Conservation (phyloP, 2,329 filamentous ascomycete genomes). For the Verticillium nonalfalfae region DNA sequence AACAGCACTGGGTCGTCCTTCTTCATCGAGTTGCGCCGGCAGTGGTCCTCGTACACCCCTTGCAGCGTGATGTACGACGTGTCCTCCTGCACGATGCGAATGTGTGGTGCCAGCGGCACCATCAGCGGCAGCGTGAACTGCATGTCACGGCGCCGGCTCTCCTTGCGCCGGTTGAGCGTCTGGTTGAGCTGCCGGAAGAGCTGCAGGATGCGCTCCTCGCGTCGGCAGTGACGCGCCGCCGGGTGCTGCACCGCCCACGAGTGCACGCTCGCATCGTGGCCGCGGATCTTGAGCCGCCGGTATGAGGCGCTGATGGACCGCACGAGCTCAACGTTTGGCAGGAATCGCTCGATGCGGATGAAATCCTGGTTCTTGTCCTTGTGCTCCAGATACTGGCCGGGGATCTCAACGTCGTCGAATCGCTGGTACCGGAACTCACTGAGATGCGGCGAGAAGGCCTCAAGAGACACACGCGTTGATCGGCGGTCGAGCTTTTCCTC, state of each 20-base stretch:
- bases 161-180: slow-evolving; percentile 84
- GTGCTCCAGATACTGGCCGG: slow-evolving; percentile 93
- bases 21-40: slow-evolving; percentile 74
- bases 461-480: slow-evolving; percentile 65
- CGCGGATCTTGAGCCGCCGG: slow-evolving; percentile 88
- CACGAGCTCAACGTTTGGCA: slow-evolving; percentile 90
- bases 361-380: slow-evolving; percentile 99
- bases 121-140: slow-evolving; percentile 96
- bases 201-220: slow-evolving; percentile 92
- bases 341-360: slow-evolving; percentile 91
- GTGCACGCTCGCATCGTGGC: slow-evolving; percentile 96
- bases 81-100: slow-evolving; percentile 93
- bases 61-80: slow-evolving; percentile 90
- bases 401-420: slow-evolving; percentile 97
- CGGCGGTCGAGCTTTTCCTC: slow-evolving; percentile 94
- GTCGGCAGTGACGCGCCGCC: slow-evolving; percentile 81
- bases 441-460: slow-evolving; percentile 81
- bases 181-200: slow-evolving; percentile 98
- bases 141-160: slow-evolving; percentile 85
- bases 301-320: slow-evolving; percentile 88
- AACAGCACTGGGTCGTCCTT: slow-evolving; percentile 96
- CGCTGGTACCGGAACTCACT: slow-evolving; percentile 97
- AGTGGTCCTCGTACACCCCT: slow-evolving; percentile 94
- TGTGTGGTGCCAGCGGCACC: slow-evolving; percentile 90
- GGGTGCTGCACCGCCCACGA: slow-evolving; percentile 95